Evolutionary conservation across 805 yeast species (phyloP), one percentile per base, ranked within the genome.

Genomic region (Pichia paraexigua): DNA sequence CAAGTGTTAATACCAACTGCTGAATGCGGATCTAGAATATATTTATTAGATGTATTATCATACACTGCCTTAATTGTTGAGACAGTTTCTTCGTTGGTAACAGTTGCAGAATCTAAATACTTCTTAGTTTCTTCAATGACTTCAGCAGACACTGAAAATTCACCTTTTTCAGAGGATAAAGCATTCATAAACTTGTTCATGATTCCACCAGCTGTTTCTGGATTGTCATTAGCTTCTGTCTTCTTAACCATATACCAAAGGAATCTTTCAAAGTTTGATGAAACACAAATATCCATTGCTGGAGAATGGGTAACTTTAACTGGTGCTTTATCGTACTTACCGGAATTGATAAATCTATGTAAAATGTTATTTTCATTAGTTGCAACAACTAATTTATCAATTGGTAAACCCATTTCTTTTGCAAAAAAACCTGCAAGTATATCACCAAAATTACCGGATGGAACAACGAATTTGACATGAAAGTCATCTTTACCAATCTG

Each of bases 371-470:
- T 94, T 64, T 88, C 92, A 66, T 94, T 94, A 28, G 99, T 94
- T 45, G 98, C 98, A 62, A 94, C 88, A 62, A 91, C 85, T 60
- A 94, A 78, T 63, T 83, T 80, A 57, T 85, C 90, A 46, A 85
- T 77, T 48, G 98, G 98, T 58, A 94, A 77, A 40, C 99, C 99
- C 98, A 94, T 91, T 68, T 85, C 78, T 67, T 84, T 81, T 48
- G 99, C 98, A 67, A 80, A 94, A 70, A 83, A 94, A 54, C 99
- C 99, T 28, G 99, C 99, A 52, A 94, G 79, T 54, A 94, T 91
- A 67, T 94, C 99, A 67, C 99, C 99, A 69, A 94, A 94, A 77
- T 94, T 94, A 65, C 99, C 99, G 53, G 95, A 86, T 59, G 99
- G 99, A 45, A 94, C 99, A 44, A 94, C 95, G 65, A 80, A 94